A percentile compares a stretch with the other conserved stretches of the same genome.
phyloP scores from a whole-genome alignment of 2,329 filamentous ascomycete genomes.

The Colletotrichum trifolii region DNA sequence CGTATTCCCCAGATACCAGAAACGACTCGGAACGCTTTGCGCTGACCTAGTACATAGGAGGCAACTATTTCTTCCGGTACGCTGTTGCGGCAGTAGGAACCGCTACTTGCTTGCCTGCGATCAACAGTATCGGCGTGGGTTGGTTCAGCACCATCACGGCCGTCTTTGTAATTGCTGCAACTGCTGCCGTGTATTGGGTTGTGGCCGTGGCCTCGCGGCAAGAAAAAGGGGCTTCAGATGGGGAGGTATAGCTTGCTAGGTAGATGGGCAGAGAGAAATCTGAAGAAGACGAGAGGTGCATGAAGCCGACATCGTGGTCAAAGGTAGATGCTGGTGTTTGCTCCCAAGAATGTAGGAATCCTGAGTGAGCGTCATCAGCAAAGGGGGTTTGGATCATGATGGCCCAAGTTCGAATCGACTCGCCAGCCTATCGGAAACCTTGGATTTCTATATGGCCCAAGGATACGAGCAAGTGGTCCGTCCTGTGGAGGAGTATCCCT shows the following conservation, averaged over 20 bases:
- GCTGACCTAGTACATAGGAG: conserved; percentile 41
- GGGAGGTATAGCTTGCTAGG: neutral
- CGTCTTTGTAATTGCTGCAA: conserved; percentile 13
- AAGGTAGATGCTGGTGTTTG: too few relatives aligned
- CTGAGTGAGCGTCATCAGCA: too few relatives aligned
- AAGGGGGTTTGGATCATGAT: too few relatives aligned
- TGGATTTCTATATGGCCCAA: too few relatives aligned
- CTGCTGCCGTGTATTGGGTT: conserved; percentile 10
- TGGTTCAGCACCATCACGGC: conserved; percentile 79
- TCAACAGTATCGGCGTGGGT: conserved; percentile 79
- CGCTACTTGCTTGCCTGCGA: conserved; percentile 77
- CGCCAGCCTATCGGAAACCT: too few relatives aligned
- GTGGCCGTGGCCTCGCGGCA: conserved; percentile 9
- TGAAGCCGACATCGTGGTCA: too few relatives aligned
- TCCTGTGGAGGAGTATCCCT: too few relatives aligned
- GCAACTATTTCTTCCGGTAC: conserved; percentile 84
- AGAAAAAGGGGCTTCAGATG: neutral
- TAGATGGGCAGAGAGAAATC: neutral
- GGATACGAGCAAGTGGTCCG: too few relatives aligned
- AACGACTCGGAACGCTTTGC: too few relatives aligned
- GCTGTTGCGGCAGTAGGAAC: conserved; percentile 77
- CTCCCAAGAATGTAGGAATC: too few relatives aligned
- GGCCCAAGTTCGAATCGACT: too few relatives aligned
- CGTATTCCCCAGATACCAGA: too few relatives aligned
- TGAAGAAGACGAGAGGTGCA: neutral